phyloP scores from a whole-genome alignment of 805 yeast genomes.

The Danielia oregonensis region DNA sequence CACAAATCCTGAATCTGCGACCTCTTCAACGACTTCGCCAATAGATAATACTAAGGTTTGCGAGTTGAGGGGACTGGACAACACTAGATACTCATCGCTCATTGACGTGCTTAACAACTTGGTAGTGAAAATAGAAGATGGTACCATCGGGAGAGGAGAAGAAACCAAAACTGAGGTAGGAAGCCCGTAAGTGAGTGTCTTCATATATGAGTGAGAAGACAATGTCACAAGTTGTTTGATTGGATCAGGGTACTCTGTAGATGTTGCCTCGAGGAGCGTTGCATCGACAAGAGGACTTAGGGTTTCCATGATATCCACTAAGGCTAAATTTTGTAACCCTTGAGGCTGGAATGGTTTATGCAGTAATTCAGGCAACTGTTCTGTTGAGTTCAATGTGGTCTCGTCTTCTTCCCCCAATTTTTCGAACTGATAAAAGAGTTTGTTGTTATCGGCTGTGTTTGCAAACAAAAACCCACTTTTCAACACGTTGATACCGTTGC shows the following conservation, averaged over 20 bases:
- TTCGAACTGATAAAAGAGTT: conserved; percentile 73
- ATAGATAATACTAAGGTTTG: conserved; percentile 71
- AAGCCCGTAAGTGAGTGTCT: conserved; percentile 53
- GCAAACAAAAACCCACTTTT: conserved; percentile 75
- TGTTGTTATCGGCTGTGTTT: conserved; percentile 59
- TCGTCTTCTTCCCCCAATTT: conserved; percentile 59
- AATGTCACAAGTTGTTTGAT: conserved; percentile 23
- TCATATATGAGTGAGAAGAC: conserved; percentile 44
- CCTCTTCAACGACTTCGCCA: conserved; percentile 79
- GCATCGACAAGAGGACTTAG: conserved; percentile 50
- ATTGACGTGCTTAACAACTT: conserved; percentile 41
- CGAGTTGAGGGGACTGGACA: conserved; percentile 52
- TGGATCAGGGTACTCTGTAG: conserved; percentile 14
- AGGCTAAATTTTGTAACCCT: conserved; percentile 51
- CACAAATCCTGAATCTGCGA: conserved; percentile 60
- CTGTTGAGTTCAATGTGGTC: conserved; percentile 8
- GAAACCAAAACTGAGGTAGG: conserved; percentile 61
- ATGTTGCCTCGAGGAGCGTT: conserved; percentile 14
- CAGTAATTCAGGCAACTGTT: background rate
- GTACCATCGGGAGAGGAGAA: conserved; percentile 66
- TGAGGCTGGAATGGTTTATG: conserved; percentile 28
- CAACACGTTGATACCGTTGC: conserved; percentile 55
- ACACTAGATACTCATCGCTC: conserved; percentile 60
- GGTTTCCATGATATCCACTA: conserved; percentile 48
- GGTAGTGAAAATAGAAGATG: conserved; percentile 64